Evolutionary conservation across 257 asterid species (phyloP).

Genomic region (Nicotiana undulata): DNA sequence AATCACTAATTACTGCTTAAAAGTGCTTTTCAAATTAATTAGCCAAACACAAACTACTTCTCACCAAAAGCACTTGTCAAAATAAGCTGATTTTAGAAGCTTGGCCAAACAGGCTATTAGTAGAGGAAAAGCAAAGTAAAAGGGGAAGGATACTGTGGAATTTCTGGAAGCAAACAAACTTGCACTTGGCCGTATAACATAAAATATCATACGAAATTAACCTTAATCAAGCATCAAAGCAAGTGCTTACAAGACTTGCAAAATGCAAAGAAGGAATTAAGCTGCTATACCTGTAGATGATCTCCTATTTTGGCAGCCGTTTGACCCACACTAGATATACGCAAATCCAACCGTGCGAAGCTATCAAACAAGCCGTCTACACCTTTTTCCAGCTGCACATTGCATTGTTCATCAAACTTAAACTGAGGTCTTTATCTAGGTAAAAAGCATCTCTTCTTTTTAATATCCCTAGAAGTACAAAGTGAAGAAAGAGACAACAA

Average conservation of each 20-base stretch:
- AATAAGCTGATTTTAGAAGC: too few relatives aligned
- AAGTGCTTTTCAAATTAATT: too few relatives aligned
- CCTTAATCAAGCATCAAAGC: constrained; percentile 2
- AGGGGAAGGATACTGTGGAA: background rate
- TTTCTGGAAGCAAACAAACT: background rate
- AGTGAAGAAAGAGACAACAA: background rate
- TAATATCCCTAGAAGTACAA: background rate
- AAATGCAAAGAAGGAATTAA: background rate
- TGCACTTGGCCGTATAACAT: background rate
- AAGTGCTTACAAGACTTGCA: background rate
- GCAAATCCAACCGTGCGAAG: constrained; percentile 90
- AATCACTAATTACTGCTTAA: too few relatives aligned
- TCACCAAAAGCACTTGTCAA: too few relatives aligned
- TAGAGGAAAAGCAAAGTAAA: background rate
- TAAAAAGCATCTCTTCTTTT: background rate
- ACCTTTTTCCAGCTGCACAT: constrained; percentile 90
- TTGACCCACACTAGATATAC: constrained; percentile 98
- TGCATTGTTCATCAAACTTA: constrained; percentile 2
- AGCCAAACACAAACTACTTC: too few relatives aligned
- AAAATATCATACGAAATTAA: background rate
- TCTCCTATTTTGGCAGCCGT: constrained; percentile 99
- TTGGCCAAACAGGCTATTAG: too few relatives aligned
- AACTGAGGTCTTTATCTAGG: background rate
- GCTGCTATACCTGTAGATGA: constrained; percentile 67
- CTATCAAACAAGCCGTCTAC: constrained; percentile 96